Base-by-base conservation (phyloP, 169 alveolate genomes). In the Neospora caninum region DNA sequence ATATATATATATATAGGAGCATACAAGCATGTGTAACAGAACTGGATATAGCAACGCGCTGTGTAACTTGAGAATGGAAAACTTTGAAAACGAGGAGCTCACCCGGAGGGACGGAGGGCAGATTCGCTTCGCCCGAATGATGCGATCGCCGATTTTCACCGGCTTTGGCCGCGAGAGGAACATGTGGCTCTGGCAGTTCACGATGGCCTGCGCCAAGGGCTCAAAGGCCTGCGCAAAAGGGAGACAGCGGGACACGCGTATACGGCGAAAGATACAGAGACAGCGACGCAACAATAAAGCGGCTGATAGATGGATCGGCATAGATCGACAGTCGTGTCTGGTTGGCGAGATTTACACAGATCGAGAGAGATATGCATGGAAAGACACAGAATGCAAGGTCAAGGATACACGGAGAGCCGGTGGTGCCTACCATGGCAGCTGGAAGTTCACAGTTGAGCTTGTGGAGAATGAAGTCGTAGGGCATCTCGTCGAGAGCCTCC, bases 101-200 rank as follows among this genome's bases (percentile, higher is more conserved):
- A 84, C 91, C 41, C 78, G 58, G 10, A 84, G 78, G 6, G 91
- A 84, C 0, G 91, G 91, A 34, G 91, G 80, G 31, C 91, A 84
- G 43, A 84, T 42, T 42, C 91, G 69, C 91, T 84, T 84, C 29
- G 91, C 91, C 42, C 91, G 69, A 7, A 84, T 84, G 29, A 84
- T 84, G 34, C 91, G 91, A 49, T 49, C 78, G 0, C 91, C 91
- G 45, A 84, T 84, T 49, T 49, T 84, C 45, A 45, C 78, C 41
- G 91, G 91, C 43, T 84, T 84, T 42, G 91, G 91, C 36, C 43
- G 38, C 34, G 38, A 39, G 29, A 27, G 34, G 36, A 84, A 84
- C 49, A 84, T 84, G 73, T 84, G 91, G 45, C 43, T 39, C 31
- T 84, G 80, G 73, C 91, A 84, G 73, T 84, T 84, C 36, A 84